Evolutionary conservation across 768 basidiomycete species (phyloP), one percentile per base, ranked within the genome.

Genomic region (Galerina marginata): DNA sequence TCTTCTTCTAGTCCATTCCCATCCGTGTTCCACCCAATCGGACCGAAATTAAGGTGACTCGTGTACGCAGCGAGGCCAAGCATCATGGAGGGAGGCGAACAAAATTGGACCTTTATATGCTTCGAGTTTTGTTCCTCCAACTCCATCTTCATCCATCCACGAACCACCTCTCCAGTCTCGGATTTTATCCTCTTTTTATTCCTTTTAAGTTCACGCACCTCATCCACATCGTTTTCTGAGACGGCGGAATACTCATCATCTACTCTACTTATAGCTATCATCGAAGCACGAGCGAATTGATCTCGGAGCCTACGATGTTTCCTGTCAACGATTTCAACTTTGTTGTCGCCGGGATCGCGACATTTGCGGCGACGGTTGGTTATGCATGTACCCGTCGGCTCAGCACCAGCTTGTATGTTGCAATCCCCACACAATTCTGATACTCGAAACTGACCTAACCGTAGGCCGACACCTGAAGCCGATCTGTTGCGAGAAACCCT

Each of bases 321-420:
- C 82, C 83, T 52, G 76, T 81, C 14, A 74, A 74, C 54, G 86
- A 86, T 61, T 76, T 85, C 68, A 85, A 82, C 71, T 76, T 84
- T 59, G 80, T 85, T 29, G 79, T 85, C 56, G 83, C 80, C 53
- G 83, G 85, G 61, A 75, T 87, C 58, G 85, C 86, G 33, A 86
- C 85, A 14, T 79, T 86, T 63, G 85, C 86, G 55, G 86, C 85
- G 7, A 83, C 83, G 12, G 79, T 86, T 25, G 83, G 86, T 51
- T 87, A 86, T 63, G 83, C 84, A 3, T 86, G 78, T 61, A 73
- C 81, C 20, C 81, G 84, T 52, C 81, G 79, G 58, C 65, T 73
- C 47, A 66, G 63, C 43, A 47, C 66, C 23, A 72, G 69, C 66
- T 67, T 67, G 76, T 76, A 68, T 60, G 73, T 33, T 33, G 29